These are phyloP conservation scores for Linnemannia exigua DNA, from an alignment of 192 early-diverging fungal species.

Conservation along the genomic window DNA sequence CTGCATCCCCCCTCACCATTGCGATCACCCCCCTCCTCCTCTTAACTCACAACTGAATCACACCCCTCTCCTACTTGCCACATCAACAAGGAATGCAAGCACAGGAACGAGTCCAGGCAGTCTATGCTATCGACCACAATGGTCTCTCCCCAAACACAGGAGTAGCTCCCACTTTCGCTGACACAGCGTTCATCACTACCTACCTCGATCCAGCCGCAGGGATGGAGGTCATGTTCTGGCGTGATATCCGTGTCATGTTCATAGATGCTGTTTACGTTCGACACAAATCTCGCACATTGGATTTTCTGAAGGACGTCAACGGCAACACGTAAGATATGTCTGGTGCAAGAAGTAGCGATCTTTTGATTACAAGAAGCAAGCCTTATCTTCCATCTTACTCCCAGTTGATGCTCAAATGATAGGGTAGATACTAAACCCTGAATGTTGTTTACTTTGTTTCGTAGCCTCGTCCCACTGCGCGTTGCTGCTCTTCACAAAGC, in stretches of 20 bases:
- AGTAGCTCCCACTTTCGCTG: not conserved
- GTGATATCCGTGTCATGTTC: not conserved
- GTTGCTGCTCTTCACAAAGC: not conserved
- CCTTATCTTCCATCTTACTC: not conserved
- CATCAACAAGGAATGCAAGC: not conserved
- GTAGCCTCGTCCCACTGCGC: not conserved
- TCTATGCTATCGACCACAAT: not conserved
- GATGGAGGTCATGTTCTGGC: not conserved
- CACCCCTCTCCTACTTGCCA: too few species aligned
- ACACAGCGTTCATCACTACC: not conserved
- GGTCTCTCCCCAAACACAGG: not conserved
- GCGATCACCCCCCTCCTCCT: not conserved
- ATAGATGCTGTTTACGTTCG: not conserved
- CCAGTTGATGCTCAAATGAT: too few species aligned
- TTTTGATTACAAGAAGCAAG: not conserved
- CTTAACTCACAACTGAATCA: too few species aligned
- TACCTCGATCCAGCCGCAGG: not conserved
- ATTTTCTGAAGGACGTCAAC: not conserved
- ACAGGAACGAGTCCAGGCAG: not conserved
- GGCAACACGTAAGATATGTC: not conserved
- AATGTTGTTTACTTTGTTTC: not conserved
- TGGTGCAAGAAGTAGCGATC: not conserved
- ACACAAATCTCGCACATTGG: not conserved
- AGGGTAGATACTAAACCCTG: too few species aligned
- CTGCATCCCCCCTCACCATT: not conserved